phyloP scores from a whole-genome alignment of 257 asterid genomes.

The Capsicum pubescens region DNA sequence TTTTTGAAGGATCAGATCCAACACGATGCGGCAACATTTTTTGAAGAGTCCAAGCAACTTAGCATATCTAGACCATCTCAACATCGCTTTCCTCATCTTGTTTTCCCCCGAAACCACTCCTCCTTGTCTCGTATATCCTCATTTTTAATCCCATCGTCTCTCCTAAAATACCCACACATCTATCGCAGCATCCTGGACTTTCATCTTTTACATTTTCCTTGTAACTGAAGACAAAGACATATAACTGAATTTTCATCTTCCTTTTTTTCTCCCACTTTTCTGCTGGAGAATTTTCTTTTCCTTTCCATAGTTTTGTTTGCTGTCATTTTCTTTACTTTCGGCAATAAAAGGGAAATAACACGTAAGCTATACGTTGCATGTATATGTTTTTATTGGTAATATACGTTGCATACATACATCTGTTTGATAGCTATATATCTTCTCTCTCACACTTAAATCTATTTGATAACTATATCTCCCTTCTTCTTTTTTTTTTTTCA shows the following conservation, averaged over 20 bases:
- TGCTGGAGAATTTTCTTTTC: background rate
- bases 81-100: too few relatives aligned
- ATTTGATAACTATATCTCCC: background rate
- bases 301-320: slow-evolving; percentile 21
- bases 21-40: too few relatives aligned
- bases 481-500: too few relatives aligned
- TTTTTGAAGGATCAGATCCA: too few relatives aligned
- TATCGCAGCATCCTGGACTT: too few relatives aligned
- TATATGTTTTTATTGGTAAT: background rate
- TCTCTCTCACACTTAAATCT: background rate
- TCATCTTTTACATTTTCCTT: background rate
- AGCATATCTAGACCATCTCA: too few relatives aligned
- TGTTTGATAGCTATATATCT: background rate
- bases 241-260: background rate
- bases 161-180: too few relatives aligned
- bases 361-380: background rate
- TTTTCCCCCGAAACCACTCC: too few relatives aligned
- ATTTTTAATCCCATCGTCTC: too few relatives aligned
- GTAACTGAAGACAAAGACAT: slow-evolving; percentile 23
- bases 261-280: background rate
- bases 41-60: too few relatives aligned
- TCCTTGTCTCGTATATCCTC: too few relatives aligned
- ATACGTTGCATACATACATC: background rate
- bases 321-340: slow-evolving; percentile 23
- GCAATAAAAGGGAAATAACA: slow-evolving; percentile 10